phyloP scores from a whole-genome alignment of 2,329 filamentous ascomycete species.

The Phaeosphaeriaceae sp. region DNA sequence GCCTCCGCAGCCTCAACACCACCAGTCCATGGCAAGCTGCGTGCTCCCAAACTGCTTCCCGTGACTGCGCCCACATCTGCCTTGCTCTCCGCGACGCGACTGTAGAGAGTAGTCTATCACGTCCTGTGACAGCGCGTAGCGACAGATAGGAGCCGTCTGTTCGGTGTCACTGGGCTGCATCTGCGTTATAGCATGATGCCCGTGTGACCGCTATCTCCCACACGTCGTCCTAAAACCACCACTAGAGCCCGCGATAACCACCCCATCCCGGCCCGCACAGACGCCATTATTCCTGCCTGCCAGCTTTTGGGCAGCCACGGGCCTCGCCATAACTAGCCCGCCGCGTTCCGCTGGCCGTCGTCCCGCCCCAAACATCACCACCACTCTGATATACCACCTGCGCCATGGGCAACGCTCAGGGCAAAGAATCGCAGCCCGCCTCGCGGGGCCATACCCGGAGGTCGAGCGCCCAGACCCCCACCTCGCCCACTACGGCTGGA shows the following conservation, averaged over 20 bases:
- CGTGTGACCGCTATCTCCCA: constrained; percentile 48
- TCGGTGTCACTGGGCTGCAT: constrained; percentile 26
- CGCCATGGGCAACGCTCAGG: constrained; percentile 57
- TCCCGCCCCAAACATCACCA: constrained; percentile 13
- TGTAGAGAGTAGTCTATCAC: constrained; percentile 8
- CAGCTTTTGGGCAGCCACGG: constrained; percentile 23
- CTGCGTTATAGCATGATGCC: constrained; percentile 35
- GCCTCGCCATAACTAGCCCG: constrained; percentile 22
- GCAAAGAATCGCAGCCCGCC: constrained; percentile 53
- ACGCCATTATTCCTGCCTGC: constrained; percentile 8
- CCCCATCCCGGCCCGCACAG: constrained; percentile 23
- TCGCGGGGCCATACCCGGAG: constrained; percentile 44
- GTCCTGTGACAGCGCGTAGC: background rate
- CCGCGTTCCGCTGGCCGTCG: constrained; percentile 24
- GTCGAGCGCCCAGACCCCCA: constrained; percentile 39
- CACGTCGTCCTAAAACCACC: background rate
- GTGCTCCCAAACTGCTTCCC: constrained; percentile 7
- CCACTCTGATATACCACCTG: constrained; percentile 8
- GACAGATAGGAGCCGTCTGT: constrained; percentile 9
- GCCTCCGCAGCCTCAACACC: constrained; percentile 15
- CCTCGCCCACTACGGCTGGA: constrained; percentile 38
- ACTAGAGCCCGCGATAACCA: constrained; percentile 14
- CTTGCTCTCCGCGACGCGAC: constrained; percentile 23
- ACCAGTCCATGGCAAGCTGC: constrained; percentile 3
- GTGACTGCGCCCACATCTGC: constrained; percentile 8